A percentile compares a stretch with the other conserved stretches of the same genome.
Evolutionary conservation across 257 asterid species (phyloP).

Genomic region (Solanum infundibuliforme): DNA sequence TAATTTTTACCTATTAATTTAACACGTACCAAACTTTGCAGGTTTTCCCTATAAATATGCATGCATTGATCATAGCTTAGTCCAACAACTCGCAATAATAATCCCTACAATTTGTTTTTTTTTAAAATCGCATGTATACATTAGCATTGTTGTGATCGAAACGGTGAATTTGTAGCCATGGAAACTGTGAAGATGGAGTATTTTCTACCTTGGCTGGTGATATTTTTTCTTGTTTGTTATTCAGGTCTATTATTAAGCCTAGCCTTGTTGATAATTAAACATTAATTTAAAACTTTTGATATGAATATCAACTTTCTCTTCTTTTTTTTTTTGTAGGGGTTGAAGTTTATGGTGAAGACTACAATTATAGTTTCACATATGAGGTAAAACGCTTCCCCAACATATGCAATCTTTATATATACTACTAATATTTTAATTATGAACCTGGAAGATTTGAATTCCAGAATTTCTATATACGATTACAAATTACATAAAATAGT

Average conservation of each 20-base stretch:
- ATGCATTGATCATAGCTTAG: not conserved
- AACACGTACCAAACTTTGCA: not conserved
- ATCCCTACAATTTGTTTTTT: not conserved
- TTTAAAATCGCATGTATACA: too few species aligned
- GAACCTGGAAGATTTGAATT: not conserved
- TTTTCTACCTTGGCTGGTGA: not conserved
- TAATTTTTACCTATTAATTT: not conserved
- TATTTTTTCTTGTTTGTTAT: not conserved
- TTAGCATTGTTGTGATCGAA: not conserved
- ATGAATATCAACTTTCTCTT: not conserved
- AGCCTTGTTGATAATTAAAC: too few species aligned
- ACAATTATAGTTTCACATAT: constrained; percentile 30
- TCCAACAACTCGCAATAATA: not conserved
- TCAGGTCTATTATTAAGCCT: not conserved
- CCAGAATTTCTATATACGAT: not conserved
- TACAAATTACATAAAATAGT: not conserved
- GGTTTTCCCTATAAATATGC: not conserved
- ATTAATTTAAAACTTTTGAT: not conserved
- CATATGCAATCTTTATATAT: not conserved
- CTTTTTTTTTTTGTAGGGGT: constrained; percentile 4
- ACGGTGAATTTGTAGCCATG: not conserved
- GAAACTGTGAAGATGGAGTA: not conserved
- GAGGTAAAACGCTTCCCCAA: constrained; percentile 20
- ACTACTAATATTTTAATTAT: not conserved
- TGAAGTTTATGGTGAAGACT: constrained; percentile 28